phyloP scores from a whole-genome alignment of 108 stramenopile species.

The Schizochytrium sp. region DNA sequence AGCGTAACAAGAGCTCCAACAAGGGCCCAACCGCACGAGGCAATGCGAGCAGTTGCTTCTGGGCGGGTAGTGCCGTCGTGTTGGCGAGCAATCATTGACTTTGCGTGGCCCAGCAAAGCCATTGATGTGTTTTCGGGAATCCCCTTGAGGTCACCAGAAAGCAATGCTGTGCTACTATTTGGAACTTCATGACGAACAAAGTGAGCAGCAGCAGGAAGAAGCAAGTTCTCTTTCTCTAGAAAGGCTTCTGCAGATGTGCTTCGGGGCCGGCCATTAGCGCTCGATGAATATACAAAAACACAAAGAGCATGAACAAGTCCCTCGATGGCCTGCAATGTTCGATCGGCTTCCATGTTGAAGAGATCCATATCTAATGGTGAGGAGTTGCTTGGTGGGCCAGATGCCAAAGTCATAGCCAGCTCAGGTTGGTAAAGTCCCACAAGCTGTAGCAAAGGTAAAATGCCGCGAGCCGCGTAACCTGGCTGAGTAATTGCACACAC shows the following conservation, averaged over 20 bases:
- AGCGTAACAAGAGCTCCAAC: slow-evolving; percentile 37
- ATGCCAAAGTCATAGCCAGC: slow-evolving; percentile 22
- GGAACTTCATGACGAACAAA: neutral
- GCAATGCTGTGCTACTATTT: neutral
- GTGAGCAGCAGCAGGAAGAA: slow-evolving; percentile 2
- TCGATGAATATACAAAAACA: slow-evolving; percentile 30
- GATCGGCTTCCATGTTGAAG: neutral
- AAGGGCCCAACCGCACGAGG: slow-evolving; percentile 21
- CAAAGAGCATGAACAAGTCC: slow-evolving; percentile 41
- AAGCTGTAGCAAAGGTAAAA: slow-evolving; percentile 52
- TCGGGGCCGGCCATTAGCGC: slow-evolving; percentile 27
- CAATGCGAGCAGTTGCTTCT: slow-evolving; percentile 32
- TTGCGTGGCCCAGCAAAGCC: slow-evolving; percentile 54
- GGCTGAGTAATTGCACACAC: slow-evolving; percentile 57
- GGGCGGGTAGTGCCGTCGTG: slow-evolving; percentile 50
- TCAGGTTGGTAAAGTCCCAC: slow-evolving; percentile 52
- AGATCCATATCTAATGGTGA: neutral
- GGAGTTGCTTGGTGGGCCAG: neutral
- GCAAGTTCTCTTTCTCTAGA: slow-evolving; percentile 20
- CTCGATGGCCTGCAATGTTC: slow-evolving; percentile 18
- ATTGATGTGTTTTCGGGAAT: neutral
- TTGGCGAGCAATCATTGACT: slow-evolving; percentile 58
- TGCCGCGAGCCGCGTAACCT: slow-evolving; percentile 29
- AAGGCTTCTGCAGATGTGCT: slow-evolving; percentile 34
- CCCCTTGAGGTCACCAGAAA: slow-evolving; percentile 58